phyloP scores from a whole-genome alignment of 352 stramenopile species.

The Hyaloperonospora arabidopsidis region DNA sequence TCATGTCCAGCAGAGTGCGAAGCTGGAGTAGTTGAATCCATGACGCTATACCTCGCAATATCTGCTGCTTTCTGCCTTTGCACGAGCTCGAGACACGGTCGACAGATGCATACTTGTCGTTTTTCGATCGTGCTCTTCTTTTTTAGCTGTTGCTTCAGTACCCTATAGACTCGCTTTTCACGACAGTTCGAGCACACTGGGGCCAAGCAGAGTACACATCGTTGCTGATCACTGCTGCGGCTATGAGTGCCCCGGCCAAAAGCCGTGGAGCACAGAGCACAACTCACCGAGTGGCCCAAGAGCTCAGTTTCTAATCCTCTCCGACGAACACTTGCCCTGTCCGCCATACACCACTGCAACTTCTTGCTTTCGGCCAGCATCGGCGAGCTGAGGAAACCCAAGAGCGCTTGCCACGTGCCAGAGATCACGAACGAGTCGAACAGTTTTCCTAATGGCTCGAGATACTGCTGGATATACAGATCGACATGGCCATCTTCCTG shows the following conservation, averaged over 20 bases:
- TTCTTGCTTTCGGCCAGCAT: slow-evolving; percentile 29
- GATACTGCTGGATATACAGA: slow-evolving; percentile 30
- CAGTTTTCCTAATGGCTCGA: slow-evolving; percentile 24
- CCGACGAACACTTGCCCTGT: slow-evolving; percentile 20
- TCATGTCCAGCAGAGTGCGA: slow-evolving; percentile 14
- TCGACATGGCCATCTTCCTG: slow-evolving; percentile 26
- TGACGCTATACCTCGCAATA: slow-evolving; percentile 13
- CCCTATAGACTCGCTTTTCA: slow-evolving; percentile 19
- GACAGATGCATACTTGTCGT: slow-evolving; percentile 17
- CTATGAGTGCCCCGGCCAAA: slow-evolving; percentile 19
- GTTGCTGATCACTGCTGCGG: slow-evolving; percentile 18
- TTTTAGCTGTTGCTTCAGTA: slow-evolving; percentile 14
- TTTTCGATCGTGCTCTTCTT: slow-evolving; percentile 23
- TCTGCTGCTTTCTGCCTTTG: slow-evolving; percentile 18
- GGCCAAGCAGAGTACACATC: slow-evolving; percentile 22
- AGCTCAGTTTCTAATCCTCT: slow-evolving; percentile 15
- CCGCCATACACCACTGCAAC: slow-evolving; percentile 29
- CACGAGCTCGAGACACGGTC: slow-evolving; percentile 23
- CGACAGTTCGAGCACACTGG: slow-evolving; percentile 24
- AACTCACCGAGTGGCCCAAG: slow-evolving; percentile 14
- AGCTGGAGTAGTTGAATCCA: slow-evolving; percentile 18
- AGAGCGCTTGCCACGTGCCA: slow-evolving; percentile 20
- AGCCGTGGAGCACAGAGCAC: slow-evolving; percentile 14
- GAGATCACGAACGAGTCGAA: slow-evolving; percentile 24
- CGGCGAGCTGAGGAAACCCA: slow-evolving; percentile 22